A percentile compares a stretch with the other conserved stretches of the same genome.
Conservation (phyloP, 768 basidiomycete genomes). For the Stropharia rugosoannulata region DNA sequence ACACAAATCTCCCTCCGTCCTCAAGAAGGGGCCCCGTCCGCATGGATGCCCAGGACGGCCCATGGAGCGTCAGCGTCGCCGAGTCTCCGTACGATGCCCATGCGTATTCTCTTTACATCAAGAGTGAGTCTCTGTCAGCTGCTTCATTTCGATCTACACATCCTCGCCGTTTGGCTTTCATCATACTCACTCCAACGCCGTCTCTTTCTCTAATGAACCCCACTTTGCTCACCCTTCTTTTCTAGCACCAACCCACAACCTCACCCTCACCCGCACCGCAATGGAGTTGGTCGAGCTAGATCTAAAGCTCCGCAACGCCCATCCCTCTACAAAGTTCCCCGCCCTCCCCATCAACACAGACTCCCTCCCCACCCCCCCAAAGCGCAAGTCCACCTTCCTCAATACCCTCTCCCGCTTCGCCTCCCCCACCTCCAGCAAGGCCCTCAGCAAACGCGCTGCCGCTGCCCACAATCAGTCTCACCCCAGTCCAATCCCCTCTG, state of each 20-base stretch:
- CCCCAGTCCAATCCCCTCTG: constrained; percentile 27
- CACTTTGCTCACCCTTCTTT: neutral
- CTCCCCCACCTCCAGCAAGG: constrained; percentile 63
- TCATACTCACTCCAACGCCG: constrained; percentile 2
- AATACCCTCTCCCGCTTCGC: constrained; percentile 84
- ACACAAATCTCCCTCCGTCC: constrained; percentile 39
- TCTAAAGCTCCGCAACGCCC: constrained; percentile 68
- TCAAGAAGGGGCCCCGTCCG: constrained; percentile 54
- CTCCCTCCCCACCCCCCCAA: constrained; percentile 53
- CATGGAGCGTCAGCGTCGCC: constrained; percentile 87
- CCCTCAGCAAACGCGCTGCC: constrained; percentile 31
- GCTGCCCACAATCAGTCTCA: constrained; percentile 7
- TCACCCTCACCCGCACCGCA: constrained; percentile 79
- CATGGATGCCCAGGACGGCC: constrained; percentile 75
- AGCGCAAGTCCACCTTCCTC: constrained; percentile 82
- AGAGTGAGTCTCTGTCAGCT: constrained; percentile 60
- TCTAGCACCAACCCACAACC: constrained; percentile 84
- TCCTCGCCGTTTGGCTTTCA: too few species aligned
- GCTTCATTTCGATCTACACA: too few species aligned
- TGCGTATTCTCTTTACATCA: constrained; percentile 84
- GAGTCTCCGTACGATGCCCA: constrained; percentile 75
- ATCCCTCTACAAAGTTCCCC: constrained; percentile 58
- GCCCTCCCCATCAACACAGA: constrained; percentile 59
- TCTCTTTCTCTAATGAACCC: constrained; percentile 4
- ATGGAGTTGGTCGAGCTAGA: constrained; percentile 82